Conservation (phyloP, 1,284 basidiomycete genomes). For the Hemileia vastatrix region DNA sequence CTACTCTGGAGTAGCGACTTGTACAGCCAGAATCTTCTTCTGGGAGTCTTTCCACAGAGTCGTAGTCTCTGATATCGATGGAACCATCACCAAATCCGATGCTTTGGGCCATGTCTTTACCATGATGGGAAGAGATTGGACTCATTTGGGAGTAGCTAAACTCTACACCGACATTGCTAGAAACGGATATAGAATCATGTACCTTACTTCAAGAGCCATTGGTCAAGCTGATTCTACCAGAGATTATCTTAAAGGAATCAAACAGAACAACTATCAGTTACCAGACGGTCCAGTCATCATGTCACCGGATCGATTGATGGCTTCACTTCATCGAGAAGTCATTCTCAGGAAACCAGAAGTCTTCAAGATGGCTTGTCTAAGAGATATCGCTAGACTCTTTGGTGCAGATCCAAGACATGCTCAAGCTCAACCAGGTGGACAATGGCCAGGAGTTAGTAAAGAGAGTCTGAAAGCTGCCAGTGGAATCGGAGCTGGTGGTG, state of each 20-base stretch:
- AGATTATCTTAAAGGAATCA: slow-evolving; percentile 86
- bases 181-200: slow-evolving; percentile 97
- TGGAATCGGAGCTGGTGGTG: slow-evolving; percentile 6
- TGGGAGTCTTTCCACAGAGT: slow-evolving; percentile 85
- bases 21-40: slow-evolving; percentile 87
- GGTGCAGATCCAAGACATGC: slow-evolving; percentile 51
- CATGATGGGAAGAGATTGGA: slow-evolving; percentile 99
- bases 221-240: slow-evolving; percentile 95
- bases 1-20: slow-evolving; percentile 73
- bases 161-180: slow-evolving; percentile 87
- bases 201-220: slow-evolving; percentile 91
- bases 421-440: background rate
- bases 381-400: slow-evolving; percentile 89
- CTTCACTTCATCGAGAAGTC: slow-evolving; percentile 86
- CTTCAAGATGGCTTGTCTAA: slow-evolving; percentile 98
- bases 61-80: slow-evolving; percentile 95
- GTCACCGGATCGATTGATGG: slow-evolving; percentile 92
- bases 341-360: slow-evolving; percentile 97
- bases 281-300: slow-evolving; percentile 98
- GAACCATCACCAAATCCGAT: slow-evolving; percentile 97
- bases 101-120: slow-evolving; percentile 94
- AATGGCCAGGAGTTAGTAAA: slow-evolving; percentile 1
- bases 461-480: background rate
- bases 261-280: slow-evolving; percentile 86
- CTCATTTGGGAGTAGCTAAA: slow-evolving; percentile 92